These are phyloP conservation scores for Tilletia caries DNA, from an alignment of 1,284 basidiomycete genomes.

Conservation along the genomic window DNA sequence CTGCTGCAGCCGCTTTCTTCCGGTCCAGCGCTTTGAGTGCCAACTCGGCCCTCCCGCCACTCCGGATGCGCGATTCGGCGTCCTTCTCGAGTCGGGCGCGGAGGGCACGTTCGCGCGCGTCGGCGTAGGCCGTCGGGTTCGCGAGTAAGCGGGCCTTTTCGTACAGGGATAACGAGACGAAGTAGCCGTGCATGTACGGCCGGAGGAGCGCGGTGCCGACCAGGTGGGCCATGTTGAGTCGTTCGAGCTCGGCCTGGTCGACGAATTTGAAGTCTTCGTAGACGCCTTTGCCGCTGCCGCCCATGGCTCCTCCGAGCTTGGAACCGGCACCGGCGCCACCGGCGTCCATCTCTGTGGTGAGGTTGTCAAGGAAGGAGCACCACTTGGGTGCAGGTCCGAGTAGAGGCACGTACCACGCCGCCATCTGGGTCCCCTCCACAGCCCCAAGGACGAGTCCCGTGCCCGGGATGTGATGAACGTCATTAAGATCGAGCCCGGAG, in stretches of 20 bases:
- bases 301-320: conserved; percentile 30
- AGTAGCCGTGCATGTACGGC: conserved; percentile 99
- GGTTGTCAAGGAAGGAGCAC: conserved; percentile 95
- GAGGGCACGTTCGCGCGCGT: conserved; percentile 83
- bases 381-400: conserved; percentile 93
- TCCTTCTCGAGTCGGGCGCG: conserved; percentile 87
- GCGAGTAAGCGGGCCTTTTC: conserved; percentile 90
- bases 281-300: conserved; percentile 54
- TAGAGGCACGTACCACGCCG: conserved; percentile 74
- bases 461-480: conserved; percentile 49
- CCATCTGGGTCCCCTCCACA: conserved; percentile 51
- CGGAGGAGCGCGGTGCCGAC: conserved; percentile 90
- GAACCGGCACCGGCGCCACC: conserved; percentile 14
- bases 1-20: conserved; percentile 32
- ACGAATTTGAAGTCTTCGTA: conserved; percentile 99
- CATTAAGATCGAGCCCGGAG: conserved; percentile 70
- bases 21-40: conserved; percentile 56
- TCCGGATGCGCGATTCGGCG: conserved; percentile 83
- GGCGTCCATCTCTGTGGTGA: conserved; percentile 68
- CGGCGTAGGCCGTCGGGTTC: conserved; percentile 91
- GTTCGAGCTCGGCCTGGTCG: conserved; percentile 78
- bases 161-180: conserved; percentile 90
- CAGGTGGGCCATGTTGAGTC: conserved; percentile 74
- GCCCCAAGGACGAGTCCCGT: conserved; percentile 49
- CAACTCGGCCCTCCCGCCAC: conserved; percentile 39